These are phyloP conservation scores for Rhizophlyctis rosea DNA, from an alignment of 192 early-diverging fungal species.

Conservation along the genomic window DNA sequence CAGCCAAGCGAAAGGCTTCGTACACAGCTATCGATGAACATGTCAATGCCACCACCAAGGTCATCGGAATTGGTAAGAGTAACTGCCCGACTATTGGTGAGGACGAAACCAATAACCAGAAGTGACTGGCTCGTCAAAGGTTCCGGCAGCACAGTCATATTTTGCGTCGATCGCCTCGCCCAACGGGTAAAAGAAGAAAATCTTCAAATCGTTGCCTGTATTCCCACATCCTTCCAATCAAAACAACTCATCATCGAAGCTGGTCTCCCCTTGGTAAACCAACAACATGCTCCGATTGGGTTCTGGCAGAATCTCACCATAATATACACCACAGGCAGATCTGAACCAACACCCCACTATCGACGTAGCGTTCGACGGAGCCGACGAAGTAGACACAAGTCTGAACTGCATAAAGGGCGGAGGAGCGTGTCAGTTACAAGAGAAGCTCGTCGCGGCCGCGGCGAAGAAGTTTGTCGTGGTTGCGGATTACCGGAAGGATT, in stretches of 20 bases:
- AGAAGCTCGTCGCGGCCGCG: conserved; percentile 86
- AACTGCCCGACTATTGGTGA: background rate
- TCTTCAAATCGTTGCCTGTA: conserved; percentile 67
- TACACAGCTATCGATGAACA: conserved; percentile 87
- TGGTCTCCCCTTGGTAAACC: conserved; percentile 76
- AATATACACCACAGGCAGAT: conserved; percentile 23
- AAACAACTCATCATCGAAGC: conserved; percentile 77
- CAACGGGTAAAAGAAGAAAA: conserved; percentile 58
- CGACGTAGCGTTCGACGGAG: conserved; percentile 92
- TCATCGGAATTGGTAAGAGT: conserved; percentile 77
- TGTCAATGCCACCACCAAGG: conserved; percentile 59
- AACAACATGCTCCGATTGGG: background rate
- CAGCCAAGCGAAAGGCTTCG: conserved; percentile 83
- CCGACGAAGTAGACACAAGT: conserved; percentile 73
- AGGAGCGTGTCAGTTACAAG: conserved; percentile 89
- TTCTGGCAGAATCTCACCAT: conserved; percentile 29
- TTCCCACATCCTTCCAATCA: conserved; percentile 93
- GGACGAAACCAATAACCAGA: no score
- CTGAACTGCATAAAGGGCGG: conserved; percentile 96
- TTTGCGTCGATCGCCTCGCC: conserved; percentile 76
- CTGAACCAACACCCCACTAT: conserved; percentile 64
- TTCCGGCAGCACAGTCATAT: conserved; percentile 70
- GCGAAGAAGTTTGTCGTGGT: conserved; percentile 82
- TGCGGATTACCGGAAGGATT: conserved; percentile 88
- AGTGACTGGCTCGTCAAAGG: no score